Evolutionary conservation across 2,329 filamentous ascomycete genomes (phyloP).

Genomic region (Phaeoacremonium minimum): DNA sequence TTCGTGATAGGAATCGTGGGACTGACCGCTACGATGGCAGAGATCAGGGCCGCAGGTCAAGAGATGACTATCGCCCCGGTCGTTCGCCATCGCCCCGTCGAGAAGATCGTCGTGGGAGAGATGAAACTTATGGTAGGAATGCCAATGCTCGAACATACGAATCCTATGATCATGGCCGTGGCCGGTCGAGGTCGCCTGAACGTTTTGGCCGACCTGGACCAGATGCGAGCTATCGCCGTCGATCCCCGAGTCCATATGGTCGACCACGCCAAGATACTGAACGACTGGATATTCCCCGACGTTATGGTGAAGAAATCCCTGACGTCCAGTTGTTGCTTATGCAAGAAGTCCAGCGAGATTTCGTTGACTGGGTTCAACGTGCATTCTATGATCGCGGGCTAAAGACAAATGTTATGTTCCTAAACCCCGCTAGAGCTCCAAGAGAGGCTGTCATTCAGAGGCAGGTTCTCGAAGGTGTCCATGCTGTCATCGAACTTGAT

Average conservation of each 20-base stretch:
- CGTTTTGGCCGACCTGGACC: slow-evolving; percentile 34
- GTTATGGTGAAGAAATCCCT: slow-evolving; percentile 72
- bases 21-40: slow-evolving; percentile 44
- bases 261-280: slow-evolving; percentile 51
- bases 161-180: slow-evolving; percentile 45
- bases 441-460: slow-evolving; percentile 76
- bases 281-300: slow-evolving; percentile 66
- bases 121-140: slow-evolving; percentile 51
- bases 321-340: slow-evolving; percentile 86
- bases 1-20: slow-evolving; percentile 36
- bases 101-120: slow-evolving; percentile 53
- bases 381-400: slow-evolving; percentile 69
- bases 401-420: slow-evolving; percentile 72
- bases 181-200: slow-evolving; percentile 66
- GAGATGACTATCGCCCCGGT: slow-evolving; percentile 63
- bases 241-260: slow-evolving; percentile 64
- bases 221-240: slow-evolving; percentile 57
- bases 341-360: slow-evolving; percentile 73
- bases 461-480: slow-evolving; percentile 84
- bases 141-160: slow-evolving; percentile 40
- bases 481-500: slow-evolving; percentile 76
- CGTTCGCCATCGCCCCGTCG: slow-evolving; percentile 56
- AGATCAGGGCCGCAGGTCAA: slow-evolving; percentile 40
- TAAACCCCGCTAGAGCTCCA: slow-evolving; percentile 72
- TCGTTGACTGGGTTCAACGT: slow-evolving; percentile 77